Evolutionary conservation across 768 basidiomycete species (phyloP).

Genomic region (Boletales sp.): DNA sequence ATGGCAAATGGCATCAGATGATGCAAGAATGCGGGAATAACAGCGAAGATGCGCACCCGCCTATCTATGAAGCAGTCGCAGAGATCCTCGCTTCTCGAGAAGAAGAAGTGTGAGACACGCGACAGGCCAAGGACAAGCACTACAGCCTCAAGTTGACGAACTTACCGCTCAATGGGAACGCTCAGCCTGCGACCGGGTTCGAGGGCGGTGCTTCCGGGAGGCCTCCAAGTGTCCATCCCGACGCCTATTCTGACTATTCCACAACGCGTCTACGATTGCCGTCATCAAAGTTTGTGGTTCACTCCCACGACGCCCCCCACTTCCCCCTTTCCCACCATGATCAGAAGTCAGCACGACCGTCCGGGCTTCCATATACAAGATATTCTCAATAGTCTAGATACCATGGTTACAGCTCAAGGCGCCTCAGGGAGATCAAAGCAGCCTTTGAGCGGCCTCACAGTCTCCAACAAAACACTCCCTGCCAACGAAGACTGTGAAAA

Average conservation of each 20-base stretch:
- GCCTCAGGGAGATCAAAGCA: no score
- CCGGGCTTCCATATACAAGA: background rate
- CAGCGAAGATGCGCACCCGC: slow-evolving; percentile 27
- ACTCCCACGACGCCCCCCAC: slow-evolving; percentile 50
- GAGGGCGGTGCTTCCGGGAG: slow-evolving; percentile 20
- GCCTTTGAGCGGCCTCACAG: no score
- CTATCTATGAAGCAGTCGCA: slow-evolving; percentile 38
- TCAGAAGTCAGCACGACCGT: no score
- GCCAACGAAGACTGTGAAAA: no score
- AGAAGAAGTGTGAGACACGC: slow-evolving; percentile 31
- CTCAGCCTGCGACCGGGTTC: slow-evolving; percentile 14
- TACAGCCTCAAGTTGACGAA: slow-evolving; percentile 56
- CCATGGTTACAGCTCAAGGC: no score
- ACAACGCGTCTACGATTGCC: slow-evolving; percentile 28
- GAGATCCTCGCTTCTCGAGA: slow-evolving; percentile 46
- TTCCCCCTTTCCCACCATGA: slow-evolving; percentile 23
- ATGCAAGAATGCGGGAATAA: slow-evolving; percentile 57
- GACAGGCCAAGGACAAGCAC: slow-evolving; percentile 33
- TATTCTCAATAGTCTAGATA: background rate
- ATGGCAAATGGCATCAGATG: slow-evolving; percentile 74
- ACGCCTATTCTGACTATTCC: slow-evolving; percentile 27
- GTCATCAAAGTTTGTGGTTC: slow-evolving; percentile 57
- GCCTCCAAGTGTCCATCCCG: slow-evolving; percentile 37
- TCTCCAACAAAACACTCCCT: no score
- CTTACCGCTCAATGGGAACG: slow-evolving; percentile 27